Conservation (phyloP, 2,329 filamentous ascomycete genomes). For the Scedosporium dehoogii region DNA sequence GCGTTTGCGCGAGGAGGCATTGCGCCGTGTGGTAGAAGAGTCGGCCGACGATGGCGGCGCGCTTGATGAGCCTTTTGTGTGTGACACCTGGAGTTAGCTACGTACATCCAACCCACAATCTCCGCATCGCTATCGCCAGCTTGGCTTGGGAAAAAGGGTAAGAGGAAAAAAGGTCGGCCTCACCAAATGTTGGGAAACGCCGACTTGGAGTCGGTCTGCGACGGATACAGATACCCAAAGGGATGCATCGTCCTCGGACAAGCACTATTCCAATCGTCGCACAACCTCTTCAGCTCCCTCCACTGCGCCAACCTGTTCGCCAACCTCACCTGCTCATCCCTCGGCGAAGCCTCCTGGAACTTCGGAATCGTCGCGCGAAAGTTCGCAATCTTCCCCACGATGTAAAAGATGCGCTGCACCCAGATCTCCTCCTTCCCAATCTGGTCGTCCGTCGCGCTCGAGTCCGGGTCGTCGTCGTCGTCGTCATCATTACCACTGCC, state of each 20-base stretch:
- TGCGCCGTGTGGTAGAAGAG: constrained; percentile 86
- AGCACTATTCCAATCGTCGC: constrained; percentile 69
- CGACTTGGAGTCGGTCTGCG: constrained; percentile 58
- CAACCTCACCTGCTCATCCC: constrained; percentile 53
- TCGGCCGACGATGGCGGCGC: constrained; percentile 68
- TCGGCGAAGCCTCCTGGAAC: constrained; percentile 47
- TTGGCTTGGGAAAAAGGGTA: too few species aligned
- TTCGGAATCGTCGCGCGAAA: constrained; percentile 64
- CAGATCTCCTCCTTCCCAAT: constrained; percentile 66
- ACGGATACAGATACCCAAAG: constrained; percentile 63
- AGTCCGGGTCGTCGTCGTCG: constrained; percentile 22
- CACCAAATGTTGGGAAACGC: constrained; percentile 81
- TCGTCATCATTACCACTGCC: constrained; percentile 29
- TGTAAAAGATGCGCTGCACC: constrained; percentile 82
- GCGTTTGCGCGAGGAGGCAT: constrained; percentile 68
- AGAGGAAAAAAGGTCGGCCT: constrained; percentile 16
- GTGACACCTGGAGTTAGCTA: background rate
- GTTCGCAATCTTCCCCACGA: constrained; percentile 78
- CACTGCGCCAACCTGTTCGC: constrained; percentile 65
- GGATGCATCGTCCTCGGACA: constrained; percentile 83
- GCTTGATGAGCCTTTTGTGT: constrained; percentile 73
- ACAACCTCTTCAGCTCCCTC: constrained; percentile 69
- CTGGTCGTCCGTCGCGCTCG: background rate
- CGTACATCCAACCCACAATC: background rate
- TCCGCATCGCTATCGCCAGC: too few species aligned